Conservation (phyloP, 352 stramenopile species). For the Peronosclerospora sorghi region DNA sequence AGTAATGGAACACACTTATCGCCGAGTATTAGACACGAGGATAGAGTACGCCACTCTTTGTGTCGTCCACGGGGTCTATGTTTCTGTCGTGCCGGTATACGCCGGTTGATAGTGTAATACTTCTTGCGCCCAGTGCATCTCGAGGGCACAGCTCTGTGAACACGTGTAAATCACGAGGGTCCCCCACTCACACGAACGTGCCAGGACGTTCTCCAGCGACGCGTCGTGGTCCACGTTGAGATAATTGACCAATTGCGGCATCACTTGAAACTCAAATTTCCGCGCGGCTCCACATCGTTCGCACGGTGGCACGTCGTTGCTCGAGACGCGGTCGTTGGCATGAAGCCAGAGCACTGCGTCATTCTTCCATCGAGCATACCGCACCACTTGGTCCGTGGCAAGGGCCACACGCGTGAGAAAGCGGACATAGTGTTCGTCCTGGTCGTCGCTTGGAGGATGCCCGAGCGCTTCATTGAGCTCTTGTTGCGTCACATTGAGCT, state of each 20-base stretch:
- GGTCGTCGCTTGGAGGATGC: slow-evolving; percentile 32
- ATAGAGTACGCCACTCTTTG: too few relatives aligned
- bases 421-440: slow-evolving; percentile 68
- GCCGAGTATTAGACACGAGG: too few relatives aligned
- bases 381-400: slow-evolving; percentile 76
- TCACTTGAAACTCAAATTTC: slow-evolving; percentile 92
- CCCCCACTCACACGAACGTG: slow-evolving; percentile 84
- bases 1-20: too few relatives aligned
- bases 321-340: slow-evolving; percentile 31
- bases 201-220: slow-evolving; percentile 38
- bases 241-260: slow-evolving; percentile 91
- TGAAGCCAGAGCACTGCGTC: slow-evolving; percentile 84
- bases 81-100: slow-evolving; percentile 31
- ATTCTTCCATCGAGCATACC: slow-evolving; percentile 86
- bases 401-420: slow-evolving; percentile 78
- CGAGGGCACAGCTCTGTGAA: slow-evolving; percentile 75
- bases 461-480: slow-evolving; percentile 67
- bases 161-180: slow-evolving; percentile 90
- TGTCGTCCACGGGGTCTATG: too few relatives aligned
- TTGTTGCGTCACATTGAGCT: slow-evolving; percentile 62
- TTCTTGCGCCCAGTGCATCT: slow-evolving; percentile 42
- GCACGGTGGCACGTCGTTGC: slow-evolving; percentile 51
- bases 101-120: slow-evolving; percentile 70
- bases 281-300: slow-evolving; percentile 66
- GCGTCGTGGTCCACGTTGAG: slow-evolving; percentile 66